These are phyloP conservation scores for Skeletonema menzelii DNA, from an alignment of 108 stramenopile genomes.

Conservation along the genomic window DNA sequence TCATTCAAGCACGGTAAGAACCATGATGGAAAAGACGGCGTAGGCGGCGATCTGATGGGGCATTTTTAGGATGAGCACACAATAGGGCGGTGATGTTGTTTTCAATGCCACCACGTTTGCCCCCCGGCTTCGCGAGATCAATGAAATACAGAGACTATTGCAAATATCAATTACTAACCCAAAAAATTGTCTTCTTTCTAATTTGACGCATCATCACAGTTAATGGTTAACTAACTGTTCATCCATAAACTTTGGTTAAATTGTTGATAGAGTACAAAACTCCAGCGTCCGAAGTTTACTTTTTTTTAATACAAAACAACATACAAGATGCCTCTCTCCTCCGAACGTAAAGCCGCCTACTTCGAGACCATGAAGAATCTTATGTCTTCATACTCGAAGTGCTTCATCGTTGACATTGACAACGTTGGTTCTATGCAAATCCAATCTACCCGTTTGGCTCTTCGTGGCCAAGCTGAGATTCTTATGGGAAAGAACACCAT, in stretches of 20 bases:
- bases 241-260: constrained; percentile 48
- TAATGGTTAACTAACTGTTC: constrained; percentile 30
- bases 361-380: constrained; percentile 79
- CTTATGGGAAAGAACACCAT: constrained; percentile 99
- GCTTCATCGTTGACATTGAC: constrained; percentile 95
- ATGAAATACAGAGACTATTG: background rate
- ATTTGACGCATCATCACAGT: constrained; percentile 1
- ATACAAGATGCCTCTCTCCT: constrained; percentile 83
- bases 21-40: no score
- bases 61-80: no score
- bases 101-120: no score
- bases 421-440: constrained; percentile 99
- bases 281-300: constrained; percentile 49
- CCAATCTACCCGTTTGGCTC: constrained; percentile 87
- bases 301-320: constrained; percentile 7
- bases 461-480: constrained; percentile 92
- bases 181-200: background rate
- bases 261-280: constrained; percentile 36
- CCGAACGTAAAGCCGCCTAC: constrained; percentile 87
- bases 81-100: no score
- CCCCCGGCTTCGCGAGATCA: background rate
- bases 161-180: background rate
- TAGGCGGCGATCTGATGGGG: no score
- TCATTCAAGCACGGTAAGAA: no score
- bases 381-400: constrained; percentile 77